Evolutionary conservation across 2,329 filamentous ascomycete genomes (phyloP).

Genomic region (Penicillium sp.): DNA sequence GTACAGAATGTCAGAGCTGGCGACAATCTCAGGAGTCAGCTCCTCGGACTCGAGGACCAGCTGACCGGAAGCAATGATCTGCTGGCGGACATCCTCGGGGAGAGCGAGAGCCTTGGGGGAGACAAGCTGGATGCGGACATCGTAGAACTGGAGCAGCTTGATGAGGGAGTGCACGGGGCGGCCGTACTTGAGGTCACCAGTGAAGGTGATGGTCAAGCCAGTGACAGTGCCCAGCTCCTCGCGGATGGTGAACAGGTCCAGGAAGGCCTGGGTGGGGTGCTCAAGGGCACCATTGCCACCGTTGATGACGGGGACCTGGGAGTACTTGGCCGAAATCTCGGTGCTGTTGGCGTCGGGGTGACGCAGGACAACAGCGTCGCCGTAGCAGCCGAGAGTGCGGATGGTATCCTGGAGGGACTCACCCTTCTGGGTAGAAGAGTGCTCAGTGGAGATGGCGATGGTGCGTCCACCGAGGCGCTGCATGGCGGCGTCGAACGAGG

Average conservation of each 20-base stretch:
- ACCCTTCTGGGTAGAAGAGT: slow-evolving; percentile 90
- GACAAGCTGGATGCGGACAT: slow-evolving; percentile 89
- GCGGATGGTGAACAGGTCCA: slow-evolving; percentile 97
- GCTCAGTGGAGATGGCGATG: slow-evolving; percentile 74
- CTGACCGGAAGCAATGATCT: slow-evolving; percentile 72
- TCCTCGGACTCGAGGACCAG: slow-evolving; percentile 72
- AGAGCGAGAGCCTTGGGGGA: slow-evolving; percentile 76
- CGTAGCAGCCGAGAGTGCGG: slow-evolving; percentile 89
- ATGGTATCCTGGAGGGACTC: slow-evolving; percentile 92
- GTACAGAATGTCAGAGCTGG: slow-evolving; percentile 87
- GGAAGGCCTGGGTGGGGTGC: slow-evolving; percentile 95
- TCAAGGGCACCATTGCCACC: slow-evolving; percentile 94
- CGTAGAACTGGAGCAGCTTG: slow-evolving; percentile 92
- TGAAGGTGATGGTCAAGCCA: slow-evolving; percentile 92
- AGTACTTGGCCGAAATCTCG: slow-evolving; percentile 80
- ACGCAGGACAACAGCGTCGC: slow-evolving; percentile 91
- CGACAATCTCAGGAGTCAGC: slow-evolving; percentile 83
- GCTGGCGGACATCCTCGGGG: slow-evolving; percentile 70
- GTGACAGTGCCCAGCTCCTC: slow-evolving; percentile 96
- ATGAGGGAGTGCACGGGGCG: slow-evolving; percentile 93
- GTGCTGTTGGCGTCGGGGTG: slow-evolving; percentile 83
- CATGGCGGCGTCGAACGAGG: slow-evolving; percentile 97
- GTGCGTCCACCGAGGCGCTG: slow-evolving; percentile 91
- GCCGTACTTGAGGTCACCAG: slow-evolving; percentile 89
- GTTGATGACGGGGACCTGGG: slow-evolving; percentile 90